Base-by-base conservation (phyloP, 2,329 filamentous ascomycete species). In the Colletotrichum lentis region DNA sequence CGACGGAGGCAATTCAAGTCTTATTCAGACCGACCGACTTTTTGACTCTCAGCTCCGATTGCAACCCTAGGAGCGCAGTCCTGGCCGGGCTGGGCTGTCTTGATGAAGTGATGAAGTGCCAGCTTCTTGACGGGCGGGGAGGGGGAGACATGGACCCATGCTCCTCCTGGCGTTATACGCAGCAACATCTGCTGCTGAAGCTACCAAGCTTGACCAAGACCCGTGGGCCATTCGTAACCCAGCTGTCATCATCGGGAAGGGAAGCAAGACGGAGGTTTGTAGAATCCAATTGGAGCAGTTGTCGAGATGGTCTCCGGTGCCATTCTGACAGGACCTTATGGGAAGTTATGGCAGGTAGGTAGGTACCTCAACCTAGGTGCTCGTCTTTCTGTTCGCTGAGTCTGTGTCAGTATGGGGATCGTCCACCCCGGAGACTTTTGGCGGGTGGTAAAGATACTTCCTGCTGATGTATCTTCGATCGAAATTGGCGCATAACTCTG, bases 391-490 rank as follows among this genome's bases (percentile, higher is more conserved):
- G 24, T 24, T 24, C 27, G 27, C 27, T 31, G 27, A 18, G 49
- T 24, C 24, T 20, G 22, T 31, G 43, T 39, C 37, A 5, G 46
- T 24, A 49, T 58, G 37, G 54, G 53, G 62, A 52, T 64, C 47
- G 16, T 18, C 54, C 46, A 53, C 41, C 18, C 44, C 44, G 46
- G 16, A 35, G 18, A 7, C 39, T 43, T 44, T 22, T 16, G n/a
- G 8, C 24, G 22, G 22, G 31, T 44, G 16, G 24, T 56, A 5
- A 57, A 35, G 46, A 16, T 41, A 60, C 35, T n/a, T 6, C 11
- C 14, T 14, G 5, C 2, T 5, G 1, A 39, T 24, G 46, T 47
- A 60, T 11, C 35, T 43, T 31, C 18, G 7, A 5, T 5, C 2
- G 27, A 12, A 2, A 22, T 8, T 3, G 8, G 5, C 6, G 43